These are phyloP conservation scores for Leccinellum albellum DNA, from an alignment of 768 basidiomycete genomes.

Conservation along the genomic window DNA sequence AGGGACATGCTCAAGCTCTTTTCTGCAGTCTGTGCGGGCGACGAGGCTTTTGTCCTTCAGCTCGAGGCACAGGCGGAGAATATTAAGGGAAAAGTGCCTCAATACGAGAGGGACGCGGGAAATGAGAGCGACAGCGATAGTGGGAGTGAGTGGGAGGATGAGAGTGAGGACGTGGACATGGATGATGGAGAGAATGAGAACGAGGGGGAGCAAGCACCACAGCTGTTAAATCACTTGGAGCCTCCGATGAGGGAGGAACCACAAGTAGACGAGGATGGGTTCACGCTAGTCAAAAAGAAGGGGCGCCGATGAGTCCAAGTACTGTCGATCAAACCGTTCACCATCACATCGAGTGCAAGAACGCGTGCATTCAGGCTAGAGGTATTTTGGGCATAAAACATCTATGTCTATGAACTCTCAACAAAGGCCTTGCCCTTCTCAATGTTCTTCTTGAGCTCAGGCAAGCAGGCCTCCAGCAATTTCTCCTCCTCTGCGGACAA, in stretches of 20 bases:
- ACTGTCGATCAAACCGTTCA: slow-evolving; percentile 2
- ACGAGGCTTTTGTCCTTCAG: slow-evolving; percentile 46
- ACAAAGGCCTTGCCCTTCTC: slow-evolving; percentile 88
- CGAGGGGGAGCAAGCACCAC: slow-evolving; percentile 53
- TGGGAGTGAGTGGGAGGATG: slow-evolving; percentile 47
- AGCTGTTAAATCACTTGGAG: slow-evolving; percentile 44
- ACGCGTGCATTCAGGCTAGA: slow-evolving; percentile 10
- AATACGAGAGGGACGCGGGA: slow-evolving; percentile 40
- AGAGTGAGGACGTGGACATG: slow-evolving; percentile 16
- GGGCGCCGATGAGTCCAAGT: slow-evolving; percentile 44
- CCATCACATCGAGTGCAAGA: neutral
- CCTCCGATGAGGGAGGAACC: slow-evolving; percentile 46
- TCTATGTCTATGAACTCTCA: slow-evolving; percentile 35
- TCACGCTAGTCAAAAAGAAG: slow-evolving; percentile 71
- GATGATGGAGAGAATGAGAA: slow-evolving; percentile 23
- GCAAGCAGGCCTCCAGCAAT: slow-evolving; percentile 81
- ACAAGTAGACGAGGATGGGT: slow-evolving; percentile 89
- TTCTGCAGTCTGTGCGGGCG: slow-evolving; percentile 47
- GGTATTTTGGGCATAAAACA: slow-evolving; percentile 19
- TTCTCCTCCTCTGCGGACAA: slow-evolving; percentile 81
- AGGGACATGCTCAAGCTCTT: slow-evolving; percentile 69
- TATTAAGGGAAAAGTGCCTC: slow-evolving; percentile 52
- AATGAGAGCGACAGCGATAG: slow-evolving; percentile 34
- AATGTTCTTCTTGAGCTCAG: slow-evolving; percentile 96
- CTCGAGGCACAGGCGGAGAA: slow-evolving; percentile 65